These are phyloP conservation scores for Axilococcus clingmanii DNA, from an alignment of 139 green algal species.

Conservation along the genomic window DNA sequence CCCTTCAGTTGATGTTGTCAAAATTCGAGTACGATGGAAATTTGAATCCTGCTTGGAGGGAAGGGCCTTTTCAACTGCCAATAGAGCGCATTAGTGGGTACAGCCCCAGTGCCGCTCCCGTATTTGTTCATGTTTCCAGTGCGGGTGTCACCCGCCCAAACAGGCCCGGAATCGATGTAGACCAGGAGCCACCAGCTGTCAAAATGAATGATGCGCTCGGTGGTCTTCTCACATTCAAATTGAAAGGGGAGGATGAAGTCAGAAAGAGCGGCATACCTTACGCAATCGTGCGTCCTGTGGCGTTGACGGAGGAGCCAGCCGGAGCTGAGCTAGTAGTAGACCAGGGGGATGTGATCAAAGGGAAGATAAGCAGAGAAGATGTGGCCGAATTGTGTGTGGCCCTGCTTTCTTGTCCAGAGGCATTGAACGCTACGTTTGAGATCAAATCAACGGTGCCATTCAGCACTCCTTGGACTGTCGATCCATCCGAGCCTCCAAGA, in stretches of 20 bases:
- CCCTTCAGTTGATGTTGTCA: conserved; percentile 66
- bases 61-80: conserved; percentile 70
- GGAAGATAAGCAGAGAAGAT: conserved; percentile 50
- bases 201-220: conserved; percentile 81
- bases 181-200: conserved; percentile 62
- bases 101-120: conserved; percentile 16
- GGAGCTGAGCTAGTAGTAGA: conserved; percentile 64
- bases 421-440: conserved; percentile 73
- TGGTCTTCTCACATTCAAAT: conserved; percentile 86
- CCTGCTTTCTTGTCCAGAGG: conserved; percentile 41
- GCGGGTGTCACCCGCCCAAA: conserved; percentile 72
- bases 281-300: conserved; percentile 65
- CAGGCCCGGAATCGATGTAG: conserved; percentile 57
- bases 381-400: conserved; percentile 71
- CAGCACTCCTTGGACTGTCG: conserved; percentile 41
- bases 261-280: conserved; percentile 60
- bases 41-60: conserved; percentile 78
- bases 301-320: conserved; percentile 67
- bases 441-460: conserved; percentile 76
- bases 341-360: conserved; percentile 74
- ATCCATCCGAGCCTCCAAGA: conserved; percentile 2
- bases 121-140: conserved; percentile 51
- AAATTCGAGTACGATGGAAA: conserved; percentile 93
- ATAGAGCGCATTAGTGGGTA: conserved; percentile 54
- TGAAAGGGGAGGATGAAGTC: conserved; percentile 71